phyloP scores from a whole-genome alignment of 495 filamentous ascomycete species.

The Jackrogersella multiformis region DNA sequence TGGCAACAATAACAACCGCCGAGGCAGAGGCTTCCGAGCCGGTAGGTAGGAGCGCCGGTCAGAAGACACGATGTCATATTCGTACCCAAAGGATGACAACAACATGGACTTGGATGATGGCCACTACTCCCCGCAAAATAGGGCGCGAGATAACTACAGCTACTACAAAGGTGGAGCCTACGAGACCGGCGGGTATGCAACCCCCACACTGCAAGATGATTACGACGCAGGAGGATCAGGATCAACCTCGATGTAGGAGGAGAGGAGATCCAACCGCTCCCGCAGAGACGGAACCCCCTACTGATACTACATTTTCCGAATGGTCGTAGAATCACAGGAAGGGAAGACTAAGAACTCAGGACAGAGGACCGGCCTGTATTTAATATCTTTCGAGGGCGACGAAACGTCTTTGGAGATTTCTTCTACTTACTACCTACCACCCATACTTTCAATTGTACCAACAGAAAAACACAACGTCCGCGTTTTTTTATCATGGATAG shows the following conservation, averaged over 20 bases:
- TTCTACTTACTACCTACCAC: not conserved
- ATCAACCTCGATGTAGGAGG: too few relatives aligned
- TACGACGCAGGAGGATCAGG: too few relatives aligned
- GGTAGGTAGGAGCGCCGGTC: conserved; percentile 25
- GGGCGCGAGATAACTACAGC: too few relatives aligned
- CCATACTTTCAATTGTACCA: conserved; percentile 4
- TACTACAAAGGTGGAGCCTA: too few relatives aligned
- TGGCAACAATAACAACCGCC: conserved; percentile 30
- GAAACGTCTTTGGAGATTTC: not conserved
- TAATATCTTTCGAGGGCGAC: not conserved
- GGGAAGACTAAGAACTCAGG: not conserved
- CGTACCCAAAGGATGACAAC: too few relatives aligned
- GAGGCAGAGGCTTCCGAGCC: conserved; percentile 50
- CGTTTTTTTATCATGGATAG: not conserved
- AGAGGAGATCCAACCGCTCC: too few relatives aligned
- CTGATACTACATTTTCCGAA: too few relatives aligned
- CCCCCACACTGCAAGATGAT: too few relatives aligned
- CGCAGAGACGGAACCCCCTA: not conserved
- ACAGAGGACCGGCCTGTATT: not conserved
- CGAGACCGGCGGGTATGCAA: too few relatives aligned
- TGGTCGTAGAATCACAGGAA: too few relatives aligned
- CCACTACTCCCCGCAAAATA: too few relatives aligned
- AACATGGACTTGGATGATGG: too few relatives aligned
- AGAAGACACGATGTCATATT: not conserved
- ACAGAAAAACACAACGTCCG: not conserved